Base-by-base conservation (phyloP, 148 eudicot genomes). In the Arbutus unedo region DNA sequence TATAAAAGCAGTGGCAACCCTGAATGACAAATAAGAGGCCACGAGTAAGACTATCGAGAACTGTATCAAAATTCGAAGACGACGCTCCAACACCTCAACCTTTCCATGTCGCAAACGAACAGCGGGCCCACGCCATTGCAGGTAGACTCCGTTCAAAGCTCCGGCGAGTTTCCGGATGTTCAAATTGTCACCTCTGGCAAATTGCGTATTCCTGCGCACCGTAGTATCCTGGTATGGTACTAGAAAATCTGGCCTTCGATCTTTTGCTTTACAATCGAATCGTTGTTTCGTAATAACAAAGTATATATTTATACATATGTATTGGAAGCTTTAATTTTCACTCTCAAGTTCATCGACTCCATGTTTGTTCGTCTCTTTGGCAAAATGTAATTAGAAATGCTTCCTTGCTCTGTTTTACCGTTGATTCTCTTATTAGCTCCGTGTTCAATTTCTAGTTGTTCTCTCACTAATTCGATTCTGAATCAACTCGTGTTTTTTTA, bases 191-290 rank as follows among this genome's bases (percentile, higher is more conserved):
- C 95, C 55, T 92, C 98, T 81, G 88, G 78, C 54, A 94, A 94
- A 8, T 64, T 72, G 2, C 90, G 88, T 79, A 92, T 95, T 56
- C 91, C 94, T 8, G 94, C 90, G 19, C 97, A 93, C 86, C 85
- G 95, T 41, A 86, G 83, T 78, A 83, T 91, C 73, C 88, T 95
- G 93, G 98, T 95, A 91, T 6, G 53, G 6, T 11, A 50, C 44
- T 74, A 6, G 18, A 79, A 59, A 1, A 4, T 31, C 6, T 38
- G 2, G 21, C 4, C 25, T 78, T 23, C 41, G 15, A 25, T 74
- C 49, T 21, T 67, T 14, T n/a, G 43, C 81, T 64, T 25, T 8
- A 23, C 82, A 21, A 5, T 23, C 5, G 14, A 38, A 10, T 62
- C 66, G 41, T 18, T 43, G 4, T 25, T 13, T 54, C 56, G 38